Evolutionary conservation across 306 rosid genomes (phyloP).

Genomic region (Fragaria vesca): DNA sequence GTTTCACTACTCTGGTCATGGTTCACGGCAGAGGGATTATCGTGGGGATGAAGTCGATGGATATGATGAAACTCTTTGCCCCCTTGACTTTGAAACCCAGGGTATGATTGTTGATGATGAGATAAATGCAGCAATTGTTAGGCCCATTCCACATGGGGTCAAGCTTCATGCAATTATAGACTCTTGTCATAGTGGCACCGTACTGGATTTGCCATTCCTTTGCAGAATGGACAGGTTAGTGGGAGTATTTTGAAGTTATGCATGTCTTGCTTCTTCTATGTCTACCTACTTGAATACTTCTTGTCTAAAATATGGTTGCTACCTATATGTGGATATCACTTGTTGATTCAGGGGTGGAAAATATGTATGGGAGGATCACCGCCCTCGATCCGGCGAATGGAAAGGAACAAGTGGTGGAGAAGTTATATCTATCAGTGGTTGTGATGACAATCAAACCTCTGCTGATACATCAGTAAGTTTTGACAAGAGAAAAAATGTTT

Average conservation of each 20-base stretch:
- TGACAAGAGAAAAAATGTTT: constrained; percentile 4
- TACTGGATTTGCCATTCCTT: constrained; percentile 91
- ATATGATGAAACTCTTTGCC: constrained; percentile 92
- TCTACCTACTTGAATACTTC: background rate
- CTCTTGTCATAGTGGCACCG: constrained; percentile 97
- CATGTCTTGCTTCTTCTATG: background rate
- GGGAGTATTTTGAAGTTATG: background rate
- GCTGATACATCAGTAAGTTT: constrained; percentile 94
- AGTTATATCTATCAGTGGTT: constrained; percentile 89
- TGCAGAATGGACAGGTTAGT: constrained; percentile 94
- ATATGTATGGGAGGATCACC: constrained; percentile 94
- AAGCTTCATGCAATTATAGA: constrained; percentile 94
- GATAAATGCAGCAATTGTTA: constrained; percentile 73
- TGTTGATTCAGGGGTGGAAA: constrained; percentile 60
- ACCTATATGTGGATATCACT: background rate
- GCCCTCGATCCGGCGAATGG: constrained; percentile 90
- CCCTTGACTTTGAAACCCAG: constrained; percentile 95
- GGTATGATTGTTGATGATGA: constrained; percentile 99
- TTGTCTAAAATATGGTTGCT: constrained; percentile 4
- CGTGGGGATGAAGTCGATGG: constrained; percentile 94
- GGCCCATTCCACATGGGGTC: constrained; percentile 80
- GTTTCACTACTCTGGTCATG: constrained; percentile 99
- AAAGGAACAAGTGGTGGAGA: constrained; percentile 96
- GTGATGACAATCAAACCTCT: constrained; percentile 89
- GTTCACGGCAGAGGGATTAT: constrained; percentile 85